phyloP scores from a whole-genome alignment of 164 flowering plant species.

The Platanus orientalis region DNA sequence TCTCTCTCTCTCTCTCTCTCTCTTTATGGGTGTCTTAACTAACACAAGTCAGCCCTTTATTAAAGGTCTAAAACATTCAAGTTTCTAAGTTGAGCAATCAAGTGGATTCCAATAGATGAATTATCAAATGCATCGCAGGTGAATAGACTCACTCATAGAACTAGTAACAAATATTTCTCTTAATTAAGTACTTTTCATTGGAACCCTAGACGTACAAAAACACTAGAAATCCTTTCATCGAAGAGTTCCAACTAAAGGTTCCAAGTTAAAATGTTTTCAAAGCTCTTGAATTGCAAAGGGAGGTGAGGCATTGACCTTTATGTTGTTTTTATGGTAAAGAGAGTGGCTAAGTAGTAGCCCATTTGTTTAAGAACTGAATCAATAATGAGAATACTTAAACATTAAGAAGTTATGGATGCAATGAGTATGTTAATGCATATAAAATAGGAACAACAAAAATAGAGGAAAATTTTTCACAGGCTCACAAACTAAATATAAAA shows the following conservation, averaged over 20 bases:
- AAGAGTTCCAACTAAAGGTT: background rate
- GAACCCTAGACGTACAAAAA: background rate
- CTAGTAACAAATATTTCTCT: background rate
- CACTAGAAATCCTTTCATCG: background rate
- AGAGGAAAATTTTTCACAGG: constrained; percentile 11
- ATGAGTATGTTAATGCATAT: constrained; percentile 17
- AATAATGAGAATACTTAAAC: constrained; percentile 8
- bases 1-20: background rate
- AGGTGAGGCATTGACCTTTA: constrained; percentile 4
- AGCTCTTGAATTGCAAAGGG: background rate
- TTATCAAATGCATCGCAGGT: background rate
- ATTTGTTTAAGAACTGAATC: background rate
- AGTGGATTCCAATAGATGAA: background rate
- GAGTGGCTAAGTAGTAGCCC: background rate
- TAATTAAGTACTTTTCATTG: constrained; percentile 1
- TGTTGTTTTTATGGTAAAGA: background rate
- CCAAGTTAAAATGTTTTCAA: background rate
- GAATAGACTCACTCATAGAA: background rate
- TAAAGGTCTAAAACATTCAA: background rate
- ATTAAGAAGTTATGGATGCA: constrained; percentile 21
- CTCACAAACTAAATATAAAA: constrained; percentile 4
- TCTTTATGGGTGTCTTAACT: background rate
- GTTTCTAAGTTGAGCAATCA: background rate
- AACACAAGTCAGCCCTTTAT: background rate
- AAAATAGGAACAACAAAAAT: background rate